Conservation (phyloP, 805 yeast genomes). For the Teunomyces atbi region DNA sequence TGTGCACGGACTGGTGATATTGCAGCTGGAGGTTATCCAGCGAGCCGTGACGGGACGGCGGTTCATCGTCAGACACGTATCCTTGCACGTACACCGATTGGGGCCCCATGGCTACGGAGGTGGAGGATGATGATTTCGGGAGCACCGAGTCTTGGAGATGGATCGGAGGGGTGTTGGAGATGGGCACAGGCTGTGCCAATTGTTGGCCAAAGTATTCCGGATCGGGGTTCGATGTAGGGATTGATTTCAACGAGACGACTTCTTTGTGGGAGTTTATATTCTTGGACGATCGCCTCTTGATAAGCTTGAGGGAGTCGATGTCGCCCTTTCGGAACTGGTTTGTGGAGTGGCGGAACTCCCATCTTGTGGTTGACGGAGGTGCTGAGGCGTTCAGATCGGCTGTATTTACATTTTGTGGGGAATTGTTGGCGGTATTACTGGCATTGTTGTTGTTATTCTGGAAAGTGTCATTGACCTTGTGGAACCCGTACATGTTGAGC, state of each 20-base stretch:
- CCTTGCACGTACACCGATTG: neutral
- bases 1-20: conserved; percentile 1
- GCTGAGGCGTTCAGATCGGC: conserved; percentile 10
- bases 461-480: conserved; percentile 42
- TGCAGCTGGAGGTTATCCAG: conserved; percentile 2
- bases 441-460: conserved; percentile 19
- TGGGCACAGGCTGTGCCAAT: neutral
- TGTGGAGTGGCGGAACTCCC: conserved; percentile 91
- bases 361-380: conserved; percentile 30
- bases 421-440: conserved; percentile 8
- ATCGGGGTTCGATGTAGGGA: conserved; percentile 21
- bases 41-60: neutral
- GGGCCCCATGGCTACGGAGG: neutral
- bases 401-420: conserved; percentile 7
- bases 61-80: neutral
- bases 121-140: conserved; percentile 3
- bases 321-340: conserved; percentile 82
- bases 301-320: conserved; percentile 64
- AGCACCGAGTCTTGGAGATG: neutral
- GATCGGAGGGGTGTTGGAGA: neutral
- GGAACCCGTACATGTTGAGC: conserved; percentile 47
- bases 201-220: conserved; percentile 2
- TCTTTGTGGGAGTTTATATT: conserved; percentile 39
- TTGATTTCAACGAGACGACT: conserved; percentile 33
- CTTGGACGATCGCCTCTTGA: conserved; percentile 69